These are phyloP conservation scores for Scalesia atractyloides DNA, from an alignment of 129 eudicot species.

Conservation along the genomic window DNA sequence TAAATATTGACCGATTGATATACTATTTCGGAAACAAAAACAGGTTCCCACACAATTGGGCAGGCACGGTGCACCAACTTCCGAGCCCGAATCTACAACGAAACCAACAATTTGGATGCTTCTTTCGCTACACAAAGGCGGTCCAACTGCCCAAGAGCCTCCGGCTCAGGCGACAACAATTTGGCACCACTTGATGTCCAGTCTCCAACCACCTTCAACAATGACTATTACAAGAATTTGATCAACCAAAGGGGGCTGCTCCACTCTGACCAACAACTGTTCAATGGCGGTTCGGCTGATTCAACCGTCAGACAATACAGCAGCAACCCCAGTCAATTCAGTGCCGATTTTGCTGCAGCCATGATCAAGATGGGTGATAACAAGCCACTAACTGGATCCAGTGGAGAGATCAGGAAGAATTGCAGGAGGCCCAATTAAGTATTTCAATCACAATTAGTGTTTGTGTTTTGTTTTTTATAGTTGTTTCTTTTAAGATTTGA, in stretches of 20 bases:
- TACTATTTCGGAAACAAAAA: background rate
- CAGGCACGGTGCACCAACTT: slow-evolving; percentile 87
- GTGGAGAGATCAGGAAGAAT: slow-evolving; percentile 85
- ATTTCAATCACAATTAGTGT: background rate
- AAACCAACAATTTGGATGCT: slow-evolving; percentile 64
- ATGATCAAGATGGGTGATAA: slow-evolving; percentile 91
- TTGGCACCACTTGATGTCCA: slow-evolving; percentile 78
- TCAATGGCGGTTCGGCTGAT: slow-evolving; percentile 73
- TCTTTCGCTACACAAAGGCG: slow-evolving; percentile 51
- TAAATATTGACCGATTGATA: background rate
- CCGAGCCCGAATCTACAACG: slow-evolving; percentile 79
- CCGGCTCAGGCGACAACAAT: slow-evolving; percentile 73
- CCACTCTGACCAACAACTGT: slow-evolving; percentile 89
- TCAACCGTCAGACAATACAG: slow-evolving; percentile 62
- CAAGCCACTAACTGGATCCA: slow-evolving; percentile 78
- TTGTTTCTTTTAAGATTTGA: background rate
- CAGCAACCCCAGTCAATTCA: slow-evolving; percentile 39
- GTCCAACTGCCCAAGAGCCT: slow-evolving; percentile 57
- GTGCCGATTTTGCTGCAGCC: slow-evolving; percentile 66
- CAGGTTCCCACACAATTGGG: slow-evolving; percentile 91
- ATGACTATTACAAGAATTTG: slow-evolving; percentile 67
- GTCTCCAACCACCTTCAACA: slow-evolving; percentile 70
- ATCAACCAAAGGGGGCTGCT: slow-evolving; percentile 64
- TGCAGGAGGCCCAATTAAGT: slow-evolving; percentile 68
- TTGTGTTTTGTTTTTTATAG: background rate